Percentiles rank a stretch among this genome's conserved stretches.
Conservation (phyloP, 345 rosid species). For the Brassica incana region DNA sequence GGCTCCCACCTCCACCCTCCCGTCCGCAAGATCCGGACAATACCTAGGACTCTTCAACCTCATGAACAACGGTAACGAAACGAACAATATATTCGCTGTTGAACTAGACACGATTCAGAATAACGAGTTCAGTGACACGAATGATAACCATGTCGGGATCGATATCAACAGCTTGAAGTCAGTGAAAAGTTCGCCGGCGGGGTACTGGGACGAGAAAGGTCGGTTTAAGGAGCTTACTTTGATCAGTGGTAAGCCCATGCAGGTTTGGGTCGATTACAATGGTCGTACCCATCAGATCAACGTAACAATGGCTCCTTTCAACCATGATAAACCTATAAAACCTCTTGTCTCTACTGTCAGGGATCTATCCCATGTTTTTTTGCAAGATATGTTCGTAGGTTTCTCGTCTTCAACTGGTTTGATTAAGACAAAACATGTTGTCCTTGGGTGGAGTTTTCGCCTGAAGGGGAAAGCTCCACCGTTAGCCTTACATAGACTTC, state of each 20-base stretch:
- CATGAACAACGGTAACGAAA: slow-evolving; percentile 33
- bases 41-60: slow-evolving; percentile 48
- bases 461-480: slow-evolving; percentile 3
- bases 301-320: background rate
- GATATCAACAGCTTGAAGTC: slow-evolving; percentile 34
- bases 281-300: background rate
- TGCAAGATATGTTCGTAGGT: slow-evolving; percentile 11
- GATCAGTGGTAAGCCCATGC: background rate
- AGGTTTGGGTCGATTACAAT: background rate
- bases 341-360: background rate
- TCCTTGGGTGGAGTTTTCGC: background rate
- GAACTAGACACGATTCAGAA: background rate
- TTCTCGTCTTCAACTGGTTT: background rate
- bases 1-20: slow-evolving; percentile 41
- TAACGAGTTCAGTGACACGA: background rate
- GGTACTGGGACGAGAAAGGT: background rate
- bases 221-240: background rate
- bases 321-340: background rate
- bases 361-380: slow-evolving; percentile 25
- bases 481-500: background rate
- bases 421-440: background rate
- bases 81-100: background rate
- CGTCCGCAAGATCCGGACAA: slow-evolving; percentile 5
- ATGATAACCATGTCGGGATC: background rate
- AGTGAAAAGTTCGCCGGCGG: background rate